Percentiles rank a stretch among this genome's conserved stretches.
Evolutionary conservation across 1,284 basidiomycete species (phyloP).

Genomic region (Kalmanozyma brasiliensis): DNA sequence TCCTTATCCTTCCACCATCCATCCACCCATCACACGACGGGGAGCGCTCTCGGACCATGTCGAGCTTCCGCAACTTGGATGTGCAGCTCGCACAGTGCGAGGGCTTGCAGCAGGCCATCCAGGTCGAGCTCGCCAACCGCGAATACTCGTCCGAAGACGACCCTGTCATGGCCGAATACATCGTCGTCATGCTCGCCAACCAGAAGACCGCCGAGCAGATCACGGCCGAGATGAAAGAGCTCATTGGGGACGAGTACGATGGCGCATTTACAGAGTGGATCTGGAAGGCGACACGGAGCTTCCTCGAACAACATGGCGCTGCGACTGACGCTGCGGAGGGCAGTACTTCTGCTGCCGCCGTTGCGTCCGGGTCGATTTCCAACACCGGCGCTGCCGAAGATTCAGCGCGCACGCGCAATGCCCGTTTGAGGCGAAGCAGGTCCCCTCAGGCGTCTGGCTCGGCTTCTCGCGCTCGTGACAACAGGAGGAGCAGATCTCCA

Average conservation of each 20-base stretch:
- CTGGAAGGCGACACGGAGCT: constrained; percentile 47
- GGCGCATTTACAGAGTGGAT: constrained; percentile 54
- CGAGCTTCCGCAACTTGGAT: constrained; percentile 42
- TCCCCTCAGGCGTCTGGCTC: constrained; percentile 7
- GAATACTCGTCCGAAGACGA: constrained; percentile 55
- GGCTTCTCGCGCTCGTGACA: constrained; percentile 3
- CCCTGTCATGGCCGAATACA: constrained; percentile 65
- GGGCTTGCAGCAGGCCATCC: constrained; percentile 51
- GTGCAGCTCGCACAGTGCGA: constrained; percentile 36
- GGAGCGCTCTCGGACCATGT: constrained; percentile 21
- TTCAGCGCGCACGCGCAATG: neutral
- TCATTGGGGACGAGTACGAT: constrained; percentile 62
- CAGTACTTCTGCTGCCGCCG: neutral
- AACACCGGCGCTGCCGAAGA: neutral
- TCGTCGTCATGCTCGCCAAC: constrained; percentile 67
- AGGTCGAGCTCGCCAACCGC: constrained; percentile 50
- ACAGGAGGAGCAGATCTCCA: constrained; percentile 11
- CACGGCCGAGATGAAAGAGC: constrained; percentile 60
- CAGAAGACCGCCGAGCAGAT: constrained; percentile 61
- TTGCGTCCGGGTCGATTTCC: neutral
- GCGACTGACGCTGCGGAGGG: neutral
- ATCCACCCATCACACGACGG: neutral
- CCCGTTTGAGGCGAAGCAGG: constrained; percentile 4
- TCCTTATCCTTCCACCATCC: constrained; percentile 1
- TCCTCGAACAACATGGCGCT: constrained; percentile 6